phyloP scores from a whole-genome alignment of 352 stramenopile species.

The Pythium monospermum region DNA sequence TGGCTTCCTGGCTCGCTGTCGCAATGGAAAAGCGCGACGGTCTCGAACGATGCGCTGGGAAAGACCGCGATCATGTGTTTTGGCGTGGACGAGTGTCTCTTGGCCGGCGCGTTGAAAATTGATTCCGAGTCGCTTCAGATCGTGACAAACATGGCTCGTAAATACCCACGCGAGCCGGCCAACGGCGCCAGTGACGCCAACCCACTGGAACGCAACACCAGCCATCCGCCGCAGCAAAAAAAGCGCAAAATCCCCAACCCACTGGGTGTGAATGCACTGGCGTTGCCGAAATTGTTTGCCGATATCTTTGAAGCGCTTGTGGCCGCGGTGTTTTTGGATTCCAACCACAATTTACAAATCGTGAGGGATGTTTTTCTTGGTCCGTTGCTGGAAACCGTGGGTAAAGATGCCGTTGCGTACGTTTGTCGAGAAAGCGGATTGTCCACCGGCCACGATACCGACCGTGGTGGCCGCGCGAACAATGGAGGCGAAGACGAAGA shows the following conservation, averaged over 20 bases:
- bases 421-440: conserved; percentile 73
- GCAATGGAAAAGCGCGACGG: conserved; percentile 82
- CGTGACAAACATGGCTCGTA: conserved; percentile 42
- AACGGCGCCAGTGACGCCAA: not conserved
- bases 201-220: not conserved
- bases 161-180: conserved; percentile 27
- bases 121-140: conserved; percentile 58
- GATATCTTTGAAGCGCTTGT: conserved; percentile 87
- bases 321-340: conserved; percentile 83
- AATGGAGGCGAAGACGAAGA: conserved; percentile 21
- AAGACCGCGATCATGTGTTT: conserved; percentile 80
- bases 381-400: conserved; percentile 65
- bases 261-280: conserved; percentile 23
- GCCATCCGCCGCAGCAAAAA: not conserved
- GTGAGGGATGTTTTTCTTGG: conserved; percentile 83
- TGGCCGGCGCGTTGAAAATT: conserved; percentile 56
- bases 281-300: conserved; percentile 81
- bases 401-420: conserved; percentile 61
- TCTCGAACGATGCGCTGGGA: conserved; percentile 80
- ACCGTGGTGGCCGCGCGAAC: conserved; percentile 14
- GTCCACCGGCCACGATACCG: conserved; percentile 21
- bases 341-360: conserved; percentile 53
- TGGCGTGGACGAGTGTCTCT: conserved; percentile 77
- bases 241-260: not conserved
- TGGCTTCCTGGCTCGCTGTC: conserved; percentile 78